Base-by-base conservation (phyloP, 805 yeast species). In the Candida odintsovae region DNA sequence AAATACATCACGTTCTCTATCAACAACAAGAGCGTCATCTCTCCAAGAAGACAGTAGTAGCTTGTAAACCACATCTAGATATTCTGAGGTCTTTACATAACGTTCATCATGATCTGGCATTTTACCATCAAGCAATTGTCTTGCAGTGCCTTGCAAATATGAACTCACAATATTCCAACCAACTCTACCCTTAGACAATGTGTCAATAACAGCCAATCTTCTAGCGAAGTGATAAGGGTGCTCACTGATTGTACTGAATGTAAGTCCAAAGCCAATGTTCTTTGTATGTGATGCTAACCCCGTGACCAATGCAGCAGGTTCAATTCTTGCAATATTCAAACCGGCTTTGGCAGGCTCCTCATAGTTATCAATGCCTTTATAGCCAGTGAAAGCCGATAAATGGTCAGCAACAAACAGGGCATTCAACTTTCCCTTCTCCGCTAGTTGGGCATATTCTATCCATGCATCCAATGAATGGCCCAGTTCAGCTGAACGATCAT, bases 91-190 rank as follows among this genome's bases (percentile, higher is more conserved):
- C 37, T 61, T 57, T 9, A 44, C 57, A 47, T 72, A 72, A 44
- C 77, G 63, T 46, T 69, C 71, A 36, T 68, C 71, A 50, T 71
- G 75, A 2, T 62, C 64, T 10, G 72, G 54, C 39, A 51, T 31
- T 6, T 18, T 20, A 2, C 48, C 49, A 48, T 70, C 69, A 33
- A 69, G 51, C 22, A 69, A 50, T 46, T 70, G 68, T 46, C 67
- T 56, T 2, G 74, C 69, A 7, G 72, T 74, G 52, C 70, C 64
- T 43, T 69, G 72, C 40, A 68, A 57, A 46, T 71, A 70, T 2
- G 73, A 67, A 9, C 73, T 65, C 25, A 72, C 75, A 16, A 72
- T 64, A 50, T 72, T 72, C 76, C 76, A 72, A 19, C 76, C 76
- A 44, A 72, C 55, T 48, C 76, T 61, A 9, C 76, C 76, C 12